phyloP scores from a whole-genome alignment of 2,329 filamentous ascomycete species.

The Sclerotinia glacialis region DNA sequence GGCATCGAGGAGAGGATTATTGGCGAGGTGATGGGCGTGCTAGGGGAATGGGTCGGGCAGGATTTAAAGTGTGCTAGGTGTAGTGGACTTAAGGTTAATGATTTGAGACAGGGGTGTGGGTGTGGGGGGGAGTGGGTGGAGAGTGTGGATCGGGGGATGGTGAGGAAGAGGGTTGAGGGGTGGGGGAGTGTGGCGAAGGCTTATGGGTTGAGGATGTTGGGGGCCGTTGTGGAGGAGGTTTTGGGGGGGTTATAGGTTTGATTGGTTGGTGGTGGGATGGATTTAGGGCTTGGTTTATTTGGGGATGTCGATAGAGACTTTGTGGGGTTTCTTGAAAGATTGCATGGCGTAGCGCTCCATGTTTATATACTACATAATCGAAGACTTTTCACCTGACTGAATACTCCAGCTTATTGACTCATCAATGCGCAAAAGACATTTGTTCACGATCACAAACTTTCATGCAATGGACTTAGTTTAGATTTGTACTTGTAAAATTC shows the following conservation, averaged over 20 bases:
- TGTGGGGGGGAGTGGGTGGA: constrained; percentile 85
- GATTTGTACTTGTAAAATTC: no score
- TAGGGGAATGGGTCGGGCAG: constrained; percentile 82
- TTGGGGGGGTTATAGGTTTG: constrained; percentile 45
- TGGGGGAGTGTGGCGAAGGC: constrained; percentile 72
- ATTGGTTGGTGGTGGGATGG: neutral
- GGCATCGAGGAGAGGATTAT: constrained; percentile 82
- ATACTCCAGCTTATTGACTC: neutral
- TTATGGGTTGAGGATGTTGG: constrained; percentile 80
- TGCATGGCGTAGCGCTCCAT: neutral
- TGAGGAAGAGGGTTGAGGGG: constrained; percentile 64
- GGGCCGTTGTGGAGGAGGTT: constrained; percentile 67
- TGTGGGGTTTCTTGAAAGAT: neutral
- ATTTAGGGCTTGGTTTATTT: neutral
- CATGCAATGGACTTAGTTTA: no score
- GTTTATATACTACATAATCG: neutral
- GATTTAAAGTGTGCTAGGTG: constrained; percentile 77
- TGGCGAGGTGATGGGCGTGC: constrained; percentile 67
- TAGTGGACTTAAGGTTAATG: constrained; percentile 75
- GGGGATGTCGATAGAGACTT: neutral
- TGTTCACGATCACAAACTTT: no score
- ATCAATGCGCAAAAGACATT: neutral
- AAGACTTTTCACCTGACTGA: neutral
- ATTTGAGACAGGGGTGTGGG: constrained; percentile 94
- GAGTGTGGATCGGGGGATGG: constrained; percentile 64